Conservation (phyloP, 1,139 yeast species). For the Sugiyamaella sp. region DNA sequence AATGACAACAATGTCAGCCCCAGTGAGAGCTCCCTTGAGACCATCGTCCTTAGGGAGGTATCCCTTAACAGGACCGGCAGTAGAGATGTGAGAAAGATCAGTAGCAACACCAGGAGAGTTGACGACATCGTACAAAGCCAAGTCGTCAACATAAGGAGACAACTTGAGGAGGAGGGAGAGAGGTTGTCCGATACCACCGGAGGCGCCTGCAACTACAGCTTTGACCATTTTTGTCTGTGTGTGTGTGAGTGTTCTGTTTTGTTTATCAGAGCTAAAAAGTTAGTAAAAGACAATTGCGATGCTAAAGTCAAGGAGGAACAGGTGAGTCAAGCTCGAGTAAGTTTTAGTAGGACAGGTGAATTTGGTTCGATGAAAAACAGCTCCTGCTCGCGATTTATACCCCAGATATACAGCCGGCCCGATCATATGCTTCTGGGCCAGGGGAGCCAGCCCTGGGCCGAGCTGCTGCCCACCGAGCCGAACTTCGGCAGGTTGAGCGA, state of each 20-base stretch:
- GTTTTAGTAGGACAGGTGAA: too few relatives aligned
- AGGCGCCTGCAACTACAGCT: conserved; percentile 93
- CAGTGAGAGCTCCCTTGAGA: conserved; percentile 72
- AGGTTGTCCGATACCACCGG: conserved; percentile 99
- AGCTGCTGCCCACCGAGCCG: too few relatives aligned
- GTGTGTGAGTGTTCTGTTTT: background rate
- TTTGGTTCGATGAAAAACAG: too few relatives aligned
- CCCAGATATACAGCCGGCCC: too few relatives aligned
- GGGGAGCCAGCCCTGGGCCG: too few relatives aligned
- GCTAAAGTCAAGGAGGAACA: conserved; percentile 4
- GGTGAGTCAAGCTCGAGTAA: too few relatives aligned
- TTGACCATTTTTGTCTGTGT: conserved; percentile 35
- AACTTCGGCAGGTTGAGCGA: too few relatives aligned
- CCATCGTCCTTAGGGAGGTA: conserved; percentile 88
- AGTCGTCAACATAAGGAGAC: conserved; percentile 80
- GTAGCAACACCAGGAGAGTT: conserved; percentile 98
- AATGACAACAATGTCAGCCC: conserved; percentile 84
- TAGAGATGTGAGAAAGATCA: conserved; percentile 90
- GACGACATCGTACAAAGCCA: conserved; percentile 87
- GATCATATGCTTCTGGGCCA: too few relatives aligned
- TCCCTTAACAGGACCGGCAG: conserved; percentile 79
- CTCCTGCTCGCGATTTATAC: too few relatives aligned
- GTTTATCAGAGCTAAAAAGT: conserved; percentile 6
- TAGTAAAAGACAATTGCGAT: background rate
- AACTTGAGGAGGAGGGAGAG: conserved; percentile 86